Evolutionary conservation across 139 green algal species (phyloP).

Genomic region (Chlorella sorokiniana): DNA sequence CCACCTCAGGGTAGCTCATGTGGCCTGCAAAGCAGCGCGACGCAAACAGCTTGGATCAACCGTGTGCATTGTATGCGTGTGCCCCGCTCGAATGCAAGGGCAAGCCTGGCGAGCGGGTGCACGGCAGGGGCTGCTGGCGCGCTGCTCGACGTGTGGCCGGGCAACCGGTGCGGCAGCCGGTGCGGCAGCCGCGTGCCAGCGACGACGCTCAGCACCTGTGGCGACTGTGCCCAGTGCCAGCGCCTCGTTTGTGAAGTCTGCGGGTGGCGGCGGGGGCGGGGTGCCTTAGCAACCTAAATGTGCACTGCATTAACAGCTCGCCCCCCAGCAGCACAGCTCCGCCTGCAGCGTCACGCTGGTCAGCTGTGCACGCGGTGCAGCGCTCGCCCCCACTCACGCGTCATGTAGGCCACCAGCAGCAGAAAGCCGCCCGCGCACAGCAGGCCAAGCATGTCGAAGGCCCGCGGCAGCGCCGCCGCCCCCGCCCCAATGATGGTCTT

Average conservation of each 20-base stretch:
- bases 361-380: background rate
- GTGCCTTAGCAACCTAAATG: background rate
- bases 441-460: conserved; percentile 20
- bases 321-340: too few relatives aligned
- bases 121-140: too few relatives aligned
- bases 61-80: too few relatives aligned
- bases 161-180: too few relatives aligned
- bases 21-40: background rate
- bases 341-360: background rate
- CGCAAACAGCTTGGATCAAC: background rate
- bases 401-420: conserved; percentile 31
- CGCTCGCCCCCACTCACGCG: background rate
- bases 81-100: too few relatives aligned
- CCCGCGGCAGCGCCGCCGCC: conserved; percentile 15
- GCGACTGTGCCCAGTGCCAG: background rate
- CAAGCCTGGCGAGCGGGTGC: too few relatives aligned
- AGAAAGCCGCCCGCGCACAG: background rate
- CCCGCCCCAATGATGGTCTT: conserved; percentile 37
- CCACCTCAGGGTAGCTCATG: conserved; percentile 31
- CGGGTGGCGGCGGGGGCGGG: background rate
- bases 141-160: too few relatives aligned
- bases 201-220: background rate
- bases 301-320: background rate
- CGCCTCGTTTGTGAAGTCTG: background rate
- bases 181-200: background rate